A percentile compares a stretch with the other conserved stretches of the same genome.
Conservation (phyloP, 2,329 filamentous ascomycete genomes). For the Fusarium miscanthi region DNA sequence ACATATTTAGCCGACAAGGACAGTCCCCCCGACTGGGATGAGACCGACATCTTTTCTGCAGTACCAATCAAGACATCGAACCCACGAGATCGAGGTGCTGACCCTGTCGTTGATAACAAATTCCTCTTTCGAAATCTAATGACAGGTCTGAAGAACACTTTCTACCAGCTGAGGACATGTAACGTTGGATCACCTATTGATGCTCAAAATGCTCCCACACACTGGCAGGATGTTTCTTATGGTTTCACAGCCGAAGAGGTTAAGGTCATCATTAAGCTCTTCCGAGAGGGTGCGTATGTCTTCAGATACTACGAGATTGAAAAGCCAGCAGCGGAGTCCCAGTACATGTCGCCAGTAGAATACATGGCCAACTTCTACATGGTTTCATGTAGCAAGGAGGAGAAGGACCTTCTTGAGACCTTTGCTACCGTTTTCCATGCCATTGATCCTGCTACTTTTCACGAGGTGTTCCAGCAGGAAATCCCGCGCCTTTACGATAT, state of each 20-base stretch:
- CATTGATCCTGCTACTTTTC: slow-evolving; percentile 97
- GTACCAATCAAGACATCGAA: slow-evolving; percentile 97
- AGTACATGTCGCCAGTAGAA: slow-evolving; percentile 85
- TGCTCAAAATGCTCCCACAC: slow-evolving; percentile 79
- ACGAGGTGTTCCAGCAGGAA: slow-evolving; percentile 97
- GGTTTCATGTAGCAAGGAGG: slow-evolving; percentile 92
- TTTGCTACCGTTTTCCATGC: slow-evolving; percentile 99
- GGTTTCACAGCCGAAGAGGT: slow-evolving; percentile 98
- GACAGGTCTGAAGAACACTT: slow-evolving; percentile 94
- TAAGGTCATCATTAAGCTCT: slow-evolving; percentile 94
- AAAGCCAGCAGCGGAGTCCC: slow-evolving; percentile 76
- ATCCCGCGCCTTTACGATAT: slow-evolving; percentile 97
- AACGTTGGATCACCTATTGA: slow-evolving; percentile 82
- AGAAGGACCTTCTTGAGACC: slow-evolving; percentile 96
- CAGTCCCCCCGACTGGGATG: slow-evolving; percentile 90
- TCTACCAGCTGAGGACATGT: slow-evolving; percentile 92
- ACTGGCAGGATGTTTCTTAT: slow-evolving; percentile 96
- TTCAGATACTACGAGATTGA: slow-evolving; percentile 98
- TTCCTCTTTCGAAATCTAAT: slow-evolving; percentile 97
- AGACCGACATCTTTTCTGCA: slow-evolving; percentile 96
- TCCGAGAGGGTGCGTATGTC: slow-evolving; percentile 94
- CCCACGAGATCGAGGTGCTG: slow-evolving; percentile 85
- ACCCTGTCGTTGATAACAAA: slow-evolving; percentile 96
- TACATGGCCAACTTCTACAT: slow-evolving; percentile 96
- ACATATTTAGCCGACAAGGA: slow-evolving; percentile 87